Evolutionary conservation across 176 grass and related monocot genomes (phyloP).

Genomic region (Aegilops longissima): DNA sequence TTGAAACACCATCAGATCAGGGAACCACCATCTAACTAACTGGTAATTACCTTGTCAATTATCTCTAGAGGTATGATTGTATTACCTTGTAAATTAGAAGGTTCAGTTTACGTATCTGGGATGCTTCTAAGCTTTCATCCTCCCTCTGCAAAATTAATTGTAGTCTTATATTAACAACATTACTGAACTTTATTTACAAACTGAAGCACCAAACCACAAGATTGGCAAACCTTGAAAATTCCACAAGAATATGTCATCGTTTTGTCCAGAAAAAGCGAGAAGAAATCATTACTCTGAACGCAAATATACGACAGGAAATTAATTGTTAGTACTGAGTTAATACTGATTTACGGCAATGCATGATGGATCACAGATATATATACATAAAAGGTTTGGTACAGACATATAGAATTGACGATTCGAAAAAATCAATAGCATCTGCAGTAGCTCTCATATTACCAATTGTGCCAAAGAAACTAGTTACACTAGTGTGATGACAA

Average conservation of each 20-base stretch:
- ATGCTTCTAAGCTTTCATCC: slow-evolving; percentile 68
- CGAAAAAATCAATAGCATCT: no score
- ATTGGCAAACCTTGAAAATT: slow-evolving; percentile 52
- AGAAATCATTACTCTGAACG: slow-evolving; percentile 73
- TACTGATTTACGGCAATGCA: not conserved
- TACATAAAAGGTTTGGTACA: not conserved
- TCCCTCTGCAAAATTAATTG: slow-evolving; percentile 45
- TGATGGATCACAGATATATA: not conserved
- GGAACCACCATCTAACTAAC: no score
- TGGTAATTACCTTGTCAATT: not conserved
- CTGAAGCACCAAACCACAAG: not conserved
- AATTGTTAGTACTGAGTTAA: not conserved
- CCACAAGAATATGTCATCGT: slow-evolving; percentile 89
- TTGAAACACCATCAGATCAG: not conserved
- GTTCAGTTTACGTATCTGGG: slow-evolving; percentile 62
- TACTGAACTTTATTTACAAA: no score
- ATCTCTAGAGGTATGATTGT: not conserved
- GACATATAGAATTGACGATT: not conserved
- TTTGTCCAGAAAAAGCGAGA: slow-evolving; percentile 81
- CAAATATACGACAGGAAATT: not conserved
- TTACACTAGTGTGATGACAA: not conserved
- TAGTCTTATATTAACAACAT: not conserved
- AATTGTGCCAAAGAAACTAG: not conserved
- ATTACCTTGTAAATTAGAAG: slow-evolving; percentile 81
- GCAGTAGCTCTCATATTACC: not conserved